Conservation (phyloP, 345 rosid genomes). For the Camelina laxa region DNA sequence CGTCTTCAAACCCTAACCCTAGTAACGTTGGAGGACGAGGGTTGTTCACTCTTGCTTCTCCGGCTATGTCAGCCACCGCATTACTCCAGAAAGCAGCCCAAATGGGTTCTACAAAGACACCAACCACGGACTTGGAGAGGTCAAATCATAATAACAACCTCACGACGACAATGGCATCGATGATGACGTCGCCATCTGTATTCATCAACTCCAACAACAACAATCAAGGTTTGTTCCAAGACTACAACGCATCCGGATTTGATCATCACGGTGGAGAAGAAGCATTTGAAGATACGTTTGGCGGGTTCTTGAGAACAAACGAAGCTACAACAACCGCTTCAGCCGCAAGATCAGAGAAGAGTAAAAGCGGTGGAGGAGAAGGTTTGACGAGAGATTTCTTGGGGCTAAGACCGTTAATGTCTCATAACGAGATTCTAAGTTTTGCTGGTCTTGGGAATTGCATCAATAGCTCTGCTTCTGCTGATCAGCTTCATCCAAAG, state of each 20-base stretch:
- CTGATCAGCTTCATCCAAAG: slow-evolving; percentile 57
- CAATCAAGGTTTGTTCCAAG: slow-evolving; percentile 53
- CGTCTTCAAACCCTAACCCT: slow-evolving; percentile 66
- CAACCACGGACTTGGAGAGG: slow-evolving; percentile 37
- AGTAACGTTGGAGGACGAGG: slow-evolving; percentile 46
- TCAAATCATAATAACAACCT: slow-evolving; percentile 36
- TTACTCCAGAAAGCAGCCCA: slow-evolving; percentile 89
- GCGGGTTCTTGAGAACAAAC: slow-evolving; percentile 51
- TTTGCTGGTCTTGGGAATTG: slow-evolving; percentile 68
- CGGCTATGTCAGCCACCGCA: slow-evolving; percentile 90
- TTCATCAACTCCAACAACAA: slow-evolving; percentile 33
- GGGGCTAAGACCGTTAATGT: slow-evolving; percentile 66
- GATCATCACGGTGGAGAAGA: slow-evolving; percentile 37
- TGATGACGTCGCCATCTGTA: slow-evolving; percentile 42
- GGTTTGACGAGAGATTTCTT: slow-evolving; percentile 88
- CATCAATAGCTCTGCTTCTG: slow-evolving; percentile 51
- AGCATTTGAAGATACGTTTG: slow-evolving; percentile 53
- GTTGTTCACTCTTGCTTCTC: slow-evolving; percentile 47
- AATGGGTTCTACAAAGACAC: slow-evolving; percentile 72
- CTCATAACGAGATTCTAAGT: slow-evolving; percentile 73
- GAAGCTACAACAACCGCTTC: slow-evolving; percentile 20
- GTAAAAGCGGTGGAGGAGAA: slow-evolving; percentile 47
- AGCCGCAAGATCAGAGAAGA: slow-evolving; percentile 27
- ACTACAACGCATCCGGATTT: slow-evolving; percentile 51
- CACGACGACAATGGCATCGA: slow-evolving; percentile 46